These are phyloP conservation scores for Fraxinus xanthoxyloides DNA, from an alignment of 305 asterid genomes.

Conservation along the genomic window DNA sequence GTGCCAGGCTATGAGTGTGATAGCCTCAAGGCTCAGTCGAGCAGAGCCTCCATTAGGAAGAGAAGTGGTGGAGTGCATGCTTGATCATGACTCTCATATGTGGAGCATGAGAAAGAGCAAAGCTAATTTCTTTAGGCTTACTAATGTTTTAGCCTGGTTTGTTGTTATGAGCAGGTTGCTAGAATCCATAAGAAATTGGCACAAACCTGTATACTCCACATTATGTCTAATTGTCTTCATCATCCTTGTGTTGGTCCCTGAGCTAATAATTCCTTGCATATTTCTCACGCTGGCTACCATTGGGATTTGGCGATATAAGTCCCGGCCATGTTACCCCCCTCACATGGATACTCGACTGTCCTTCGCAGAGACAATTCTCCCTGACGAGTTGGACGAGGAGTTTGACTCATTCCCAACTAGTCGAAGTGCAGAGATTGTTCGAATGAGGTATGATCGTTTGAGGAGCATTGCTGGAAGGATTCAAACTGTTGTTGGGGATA, in stretches of 20 bases:
- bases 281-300: constrained; percentile 19
- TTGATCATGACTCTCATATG: constrained; percentile 23
- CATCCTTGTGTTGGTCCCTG: constrained; percentile 23
- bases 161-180: constrained; percentile 15
- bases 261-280: constrained; percentile 17
- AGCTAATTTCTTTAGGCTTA: constrained; percentile 25
- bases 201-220: constrained; percentile 23
- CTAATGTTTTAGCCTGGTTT: constrained; percentile 6
- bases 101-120: constrained; percentile 33
- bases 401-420: constrained; percentile 19
- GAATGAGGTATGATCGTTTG: constrained; percentile 11
- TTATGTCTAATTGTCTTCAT: constrained; percentile 16
- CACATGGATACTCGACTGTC: constrained; percentile 23
- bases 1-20: constrained; percentile 17
- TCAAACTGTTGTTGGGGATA: constrained; percentile 11
- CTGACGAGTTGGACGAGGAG: constrained; percentile 27
- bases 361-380: constrained; percentile 16
- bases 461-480: constrained; percentile 13
- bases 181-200: constrained; percentile 14
- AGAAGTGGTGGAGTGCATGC: constrained; percentile 27
- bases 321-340: constrained; percentile 18
- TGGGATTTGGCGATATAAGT: constrained; percentile 20
- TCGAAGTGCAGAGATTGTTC: constrained; percentile 7
- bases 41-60: constrained; percentile 31
- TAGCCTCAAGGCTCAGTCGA: constrained; percentile 8